phyloP scores from a whole-genome alignment of 78 protist genomes.

The Bigelowiella natans region DNA sequence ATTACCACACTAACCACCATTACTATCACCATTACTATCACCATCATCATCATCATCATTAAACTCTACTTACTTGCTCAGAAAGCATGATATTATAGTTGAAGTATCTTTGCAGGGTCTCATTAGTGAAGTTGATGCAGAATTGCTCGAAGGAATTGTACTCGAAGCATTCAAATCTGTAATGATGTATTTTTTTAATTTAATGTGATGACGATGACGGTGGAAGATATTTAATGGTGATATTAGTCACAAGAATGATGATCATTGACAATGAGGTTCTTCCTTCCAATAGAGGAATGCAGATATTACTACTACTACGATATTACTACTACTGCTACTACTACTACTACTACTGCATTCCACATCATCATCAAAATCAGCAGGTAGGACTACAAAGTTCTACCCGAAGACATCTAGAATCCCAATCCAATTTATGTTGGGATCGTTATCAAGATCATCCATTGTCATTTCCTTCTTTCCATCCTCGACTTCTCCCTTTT shows the following conservation, averaged over 20 bases:
- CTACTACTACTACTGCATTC: not conserved
- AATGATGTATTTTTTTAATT: conserved; percentile 82
- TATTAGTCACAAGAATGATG: no score
- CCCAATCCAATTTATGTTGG: conserved; percentile 30
- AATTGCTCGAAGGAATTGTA: conserved; percentile 42
- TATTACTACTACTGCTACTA: not conserved
- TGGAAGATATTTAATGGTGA: no score
- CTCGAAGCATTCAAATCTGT: conserved; percentile 83
- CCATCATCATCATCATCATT: no score
- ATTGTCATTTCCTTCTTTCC: not conserved
- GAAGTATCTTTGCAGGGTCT: conserved; percentile 45
- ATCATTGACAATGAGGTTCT: no score
- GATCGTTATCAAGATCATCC: not conserved
- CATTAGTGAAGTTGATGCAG: conserved; percentile 76
- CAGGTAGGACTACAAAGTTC: not conserved
- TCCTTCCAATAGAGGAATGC: not conserved
- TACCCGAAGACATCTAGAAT: conserved; percentile 90
- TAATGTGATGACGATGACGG: not conserved
- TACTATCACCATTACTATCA: no score
- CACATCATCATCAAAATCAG: not conserved
- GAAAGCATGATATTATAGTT: not conserved
- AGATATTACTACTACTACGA: not conserved
- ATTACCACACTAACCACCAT: no score
- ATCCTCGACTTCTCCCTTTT: not conserved
- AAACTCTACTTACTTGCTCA: no score